A percentile compares a stretch with the other conserved stretches of the same genome.
phyloP scores from a whole-genome alignment of 805 yeast genomes.

The Pichia occidentalis region DNA sequence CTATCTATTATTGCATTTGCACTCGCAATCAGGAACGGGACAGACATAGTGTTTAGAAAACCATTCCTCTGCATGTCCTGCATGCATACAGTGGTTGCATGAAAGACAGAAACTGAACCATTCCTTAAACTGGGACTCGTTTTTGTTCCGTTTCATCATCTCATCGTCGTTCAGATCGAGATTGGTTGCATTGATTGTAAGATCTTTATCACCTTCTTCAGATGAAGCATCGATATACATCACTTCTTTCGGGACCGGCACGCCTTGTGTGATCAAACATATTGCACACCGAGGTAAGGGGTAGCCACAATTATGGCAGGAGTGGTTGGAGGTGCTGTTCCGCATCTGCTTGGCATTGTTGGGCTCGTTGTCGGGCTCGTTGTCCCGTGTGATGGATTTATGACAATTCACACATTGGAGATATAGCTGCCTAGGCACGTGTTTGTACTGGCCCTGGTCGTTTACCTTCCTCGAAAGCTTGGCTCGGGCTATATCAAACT shows the following conservation, averaged over 20 bases:
- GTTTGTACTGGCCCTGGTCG: constrained; percentile 42
- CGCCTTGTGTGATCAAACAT: constrained; percentile 75
- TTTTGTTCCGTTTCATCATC: constrained; percentile 13
- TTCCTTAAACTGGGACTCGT: constrained; percentile 48
- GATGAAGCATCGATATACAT: constrained; percentile 22
- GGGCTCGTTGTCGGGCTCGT: constrained; percentile 2
- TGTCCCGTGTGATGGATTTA: constrained; percentile 49
- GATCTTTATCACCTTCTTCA: neutral
- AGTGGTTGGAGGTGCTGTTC: constrained; percentile 16
- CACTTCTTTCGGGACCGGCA: constrained; percentile 43
- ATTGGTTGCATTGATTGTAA: neutral
- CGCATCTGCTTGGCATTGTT: neutral
- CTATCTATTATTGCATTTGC: constrained; percentile 59
- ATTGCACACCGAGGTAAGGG: constrained; percentile 88
- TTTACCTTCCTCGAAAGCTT: constrained; percentile 48
- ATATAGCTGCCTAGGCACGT: constrained; percentile 67
- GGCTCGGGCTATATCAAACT: constrained; percentile 74
- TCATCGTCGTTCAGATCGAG: neutral
- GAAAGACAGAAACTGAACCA: constrained; percentile 91
- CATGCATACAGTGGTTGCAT: constrained; percentile 93
- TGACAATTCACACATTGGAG: constrained; percentile 81
- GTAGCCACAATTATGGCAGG: constrained; percentile 82
- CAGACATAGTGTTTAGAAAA: constrained; percentile 80
- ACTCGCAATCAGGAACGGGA: constrained; percentile 90
- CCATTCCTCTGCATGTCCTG: constrained; percentile 96